phyloP scores from a whole-genome alignment of 2,329 filamentous ascomycete species.

The Ceratocystis variospora region DNA sequence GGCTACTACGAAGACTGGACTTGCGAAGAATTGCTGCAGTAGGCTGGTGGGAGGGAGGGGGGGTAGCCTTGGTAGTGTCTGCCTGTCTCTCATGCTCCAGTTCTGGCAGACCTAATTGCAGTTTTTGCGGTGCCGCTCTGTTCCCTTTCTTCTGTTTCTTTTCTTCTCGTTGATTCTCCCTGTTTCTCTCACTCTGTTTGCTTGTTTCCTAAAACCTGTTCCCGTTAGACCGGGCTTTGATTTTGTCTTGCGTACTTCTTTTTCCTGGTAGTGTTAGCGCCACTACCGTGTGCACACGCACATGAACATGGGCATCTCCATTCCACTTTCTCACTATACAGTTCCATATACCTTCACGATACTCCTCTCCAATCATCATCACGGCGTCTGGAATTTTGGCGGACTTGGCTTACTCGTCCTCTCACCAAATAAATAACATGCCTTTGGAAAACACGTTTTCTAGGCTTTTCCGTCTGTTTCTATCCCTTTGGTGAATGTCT shows the following conservation, averaged over 20 bases:
- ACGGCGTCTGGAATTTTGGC: constrained; percentile 9
- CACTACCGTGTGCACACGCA: background rate
- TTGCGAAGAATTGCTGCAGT: constrained; percentile 79
- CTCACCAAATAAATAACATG: background rate
- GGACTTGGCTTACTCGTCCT: constrained; percentile 2
- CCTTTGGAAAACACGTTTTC: background rate
- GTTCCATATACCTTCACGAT: background rate
- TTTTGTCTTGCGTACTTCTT: background rate
- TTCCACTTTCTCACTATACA: background rate
- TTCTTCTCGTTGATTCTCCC: background rate
- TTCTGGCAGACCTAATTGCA: background rate
- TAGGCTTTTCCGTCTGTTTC: background rate
- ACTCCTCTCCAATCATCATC: background rate
- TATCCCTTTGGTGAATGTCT: background rate
- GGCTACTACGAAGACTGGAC: constrained; percentile 99
- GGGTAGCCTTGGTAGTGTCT: background rate
- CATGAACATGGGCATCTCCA: background rate
- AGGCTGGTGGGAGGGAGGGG: constrained; percentile 17
- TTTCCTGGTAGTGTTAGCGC: background rate
- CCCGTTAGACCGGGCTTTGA: background rate
- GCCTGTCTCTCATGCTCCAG: background rate
- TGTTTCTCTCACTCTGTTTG: constrained; percentile 5
- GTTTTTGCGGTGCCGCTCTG: no score
- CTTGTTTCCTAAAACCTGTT: background rate
- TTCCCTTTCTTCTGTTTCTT: background rate